Base-by-base conservation (phyloP, 2,329 filamentous ascomycete genomes). In the Aureobasidium sp. region DNA sequence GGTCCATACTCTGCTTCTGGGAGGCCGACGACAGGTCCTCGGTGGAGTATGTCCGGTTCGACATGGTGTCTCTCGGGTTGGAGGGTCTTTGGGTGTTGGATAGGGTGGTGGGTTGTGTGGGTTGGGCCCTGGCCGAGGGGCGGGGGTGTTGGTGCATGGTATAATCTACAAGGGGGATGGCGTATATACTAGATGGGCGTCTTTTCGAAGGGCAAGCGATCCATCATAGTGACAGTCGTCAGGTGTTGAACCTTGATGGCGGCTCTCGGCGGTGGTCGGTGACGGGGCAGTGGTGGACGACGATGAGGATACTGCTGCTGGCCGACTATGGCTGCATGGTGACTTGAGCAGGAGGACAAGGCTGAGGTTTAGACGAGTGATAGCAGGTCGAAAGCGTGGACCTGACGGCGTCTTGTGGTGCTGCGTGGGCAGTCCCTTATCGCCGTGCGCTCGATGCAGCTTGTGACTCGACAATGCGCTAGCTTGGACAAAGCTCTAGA, bases 121-220 rank as follows among this genome's bases (percentile, higher is more conserved):
- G 91, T 65, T 87, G 83, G 70, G 85, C 83, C 74, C 86, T 83
- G 67, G 89, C 87, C 67, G 88, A 84, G 65, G 86, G 84, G 69
- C 92, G 87, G 69, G 89, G 87, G 77, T 92, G 90, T 78, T 96
- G 92, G 84, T 97, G 91, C 92, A 97, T 97, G 41, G 29, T 58
- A 34, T 55, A 53, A 25, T 59, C 31, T 59, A 59, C 55, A 59
- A 22, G 22, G 2, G 42, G 12, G 6, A n/a, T 36, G 27, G 29
- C 5, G 59, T 62, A 48, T 62, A 62, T 62, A 62, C 49, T 53
- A 47, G 41, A 55, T 34, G 41, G 42, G 20, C 12, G 17, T 36
- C 5, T 45, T 36, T 12, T 53, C 2, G 49, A 55, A 37, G 37
- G 49, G 37, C 49, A 47, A 55, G 49, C 49, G 49, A 62, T 62